Evolutionary conservation across 495 filamentous ascomycete genomes (phyloP).

Genomic region (Aspergillus bertholletiae): DNA sequence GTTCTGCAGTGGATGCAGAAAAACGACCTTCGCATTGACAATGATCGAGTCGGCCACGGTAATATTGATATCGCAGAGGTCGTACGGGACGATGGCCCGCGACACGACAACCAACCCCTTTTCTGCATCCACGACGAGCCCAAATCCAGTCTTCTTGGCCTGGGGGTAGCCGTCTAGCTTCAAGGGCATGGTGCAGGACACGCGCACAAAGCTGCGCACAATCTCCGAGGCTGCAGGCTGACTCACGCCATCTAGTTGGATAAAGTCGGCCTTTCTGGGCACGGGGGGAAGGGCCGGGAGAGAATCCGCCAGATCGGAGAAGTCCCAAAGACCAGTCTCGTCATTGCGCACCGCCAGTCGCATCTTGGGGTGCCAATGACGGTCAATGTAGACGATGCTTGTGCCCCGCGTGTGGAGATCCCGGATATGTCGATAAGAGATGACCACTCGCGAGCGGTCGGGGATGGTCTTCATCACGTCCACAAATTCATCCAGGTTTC

Average conservation of each 20-base stretch:
- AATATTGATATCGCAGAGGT: conserved; percentile 92
- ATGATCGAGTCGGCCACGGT: conserved; percentile 96
- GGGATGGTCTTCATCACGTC: conserved; percentile 88
- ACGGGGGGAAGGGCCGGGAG: conserved; percentile 69
- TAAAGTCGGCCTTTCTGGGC: conserved; percentile 79
- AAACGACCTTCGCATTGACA: conserved; percentile 88
- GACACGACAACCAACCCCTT: conserved; percentile 94
- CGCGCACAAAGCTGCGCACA: conserved; percentile 89
- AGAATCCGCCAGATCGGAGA: conserved; percentile 75
- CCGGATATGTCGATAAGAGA: conserved; percentile 91
- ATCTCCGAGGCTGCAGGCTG: conserved; percentile 88
- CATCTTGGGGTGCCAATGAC: conserved; percentile 95
- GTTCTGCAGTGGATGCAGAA: conserved; percentile 98
- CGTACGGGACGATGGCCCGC: conserved; percentile 88
- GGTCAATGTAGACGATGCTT: conserved; percentile 85
- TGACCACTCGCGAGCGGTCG: conserved; percentile 81
- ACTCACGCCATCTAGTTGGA: conserved; percentile 81
- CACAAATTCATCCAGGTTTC: conserved; percentile 83
- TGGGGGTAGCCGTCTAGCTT: conserved; percentile 96
- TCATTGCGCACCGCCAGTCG: conserved; percentile 90
- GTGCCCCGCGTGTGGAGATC: conserved; percentile 95
- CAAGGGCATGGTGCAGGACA: conserved; percentile 86
- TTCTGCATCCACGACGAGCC: conserved; percentile 90
- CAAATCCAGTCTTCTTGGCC: conserved; percentile 89
- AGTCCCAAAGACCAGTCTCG: conserved; percentile 89